Evolutionary conservation across 768 basidiomycete genomes (phyloP), one percentile per base, ranked within the genome.

Genomic region (Pisolithus tinctorius): DNA sequence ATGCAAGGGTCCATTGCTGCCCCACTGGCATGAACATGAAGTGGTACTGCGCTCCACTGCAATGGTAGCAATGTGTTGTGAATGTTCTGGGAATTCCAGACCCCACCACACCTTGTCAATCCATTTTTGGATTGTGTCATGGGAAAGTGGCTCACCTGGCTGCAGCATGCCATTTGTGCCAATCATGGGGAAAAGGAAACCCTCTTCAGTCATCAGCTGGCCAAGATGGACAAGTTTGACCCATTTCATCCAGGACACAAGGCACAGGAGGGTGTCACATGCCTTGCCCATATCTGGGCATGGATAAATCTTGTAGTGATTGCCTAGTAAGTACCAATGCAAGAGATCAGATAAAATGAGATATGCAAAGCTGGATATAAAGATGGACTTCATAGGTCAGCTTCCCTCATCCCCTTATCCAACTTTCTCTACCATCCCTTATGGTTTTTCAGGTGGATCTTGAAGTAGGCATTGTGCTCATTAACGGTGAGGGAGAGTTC

Each of bases 1-100:
- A 56, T 7, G 48, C 57, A 17, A 76, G 52, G 0, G 68, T 60
- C 73, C 74, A 76, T 4, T 63, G 56, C 40, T 68, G 47, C 0
- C 66, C 63, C 4, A 67, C 14, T 0, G 68, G 72, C 2, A 71
- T 70, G 51, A 57, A 67, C 60, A 65, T 57, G 45, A 65, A 65
- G 4, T 55, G 54, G 46, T 65, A 64, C 36, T 65, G 66, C 34
- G 64, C 60, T 14, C 64, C 66, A 14, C 63, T 60, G 0, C 51
- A 52, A n/a, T 55, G 57, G 46, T 63, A 65, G 31, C 62, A 66
- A 44, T 68, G 66, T 0, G 63, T 67, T 1, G 53, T 62, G 41
- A 55, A 58, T 36, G 52, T 56, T 6, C 60, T 60, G 27, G 41
- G n/a, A 8, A 48, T 47, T 6, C 29, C 30, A 34, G 46, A 52